A percentile compares a stretch with the other conserved stretches of the same genome.
Evolutionary conservation across 73 alveolate genomes (phyloP).

Genomic region (Paramecium primaurelia): DNA sequence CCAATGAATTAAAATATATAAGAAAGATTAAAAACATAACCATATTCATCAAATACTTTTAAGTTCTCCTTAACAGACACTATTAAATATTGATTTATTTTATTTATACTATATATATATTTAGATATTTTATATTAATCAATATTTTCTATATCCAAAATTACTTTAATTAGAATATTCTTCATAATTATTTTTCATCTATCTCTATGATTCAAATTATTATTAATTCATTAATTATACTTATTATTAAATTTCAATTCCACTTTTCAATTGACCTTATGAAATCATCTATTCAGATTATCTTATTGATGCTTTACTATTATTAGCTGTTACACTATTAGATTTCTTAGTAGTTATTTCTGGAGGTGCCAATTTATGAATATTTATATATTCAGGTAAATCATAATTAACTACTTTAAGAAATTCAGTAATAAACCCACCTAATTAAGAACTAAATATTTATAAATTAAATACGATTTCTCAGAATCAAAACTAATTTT

Average conservation of each 20-base stretch:
- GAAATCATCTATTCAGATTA: not conserved
- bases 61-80: not conserved
- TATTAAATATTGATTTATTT: not conserved
- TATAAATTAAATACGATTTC: not conserved
- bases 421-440: not conserved
- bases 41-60: not conserved
- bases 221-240: not conserved
- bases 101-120: not conserved
- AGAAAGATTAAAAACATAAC: not conserved
- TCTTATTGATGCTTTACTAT: not conserved
- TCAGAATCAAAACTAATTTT: not conserved
- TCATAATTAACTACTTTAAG: not conserved
- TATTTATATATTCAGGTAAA: not conserved
- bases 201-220: not conserved
- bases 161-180: not conserved
- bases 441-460: not conserved
- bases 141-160: not conserved
- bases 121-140: not conserved
- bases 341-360: not conserved
- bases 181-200: not conserved
- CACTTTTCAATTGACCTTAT: not conserved
- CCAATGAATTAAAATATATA: not conserved
- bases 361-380: conserved; percentile 10
- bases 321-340: not conserved
- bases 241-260: not conserved